phyloP scores from a whole-genome alignment of 306 rosid genomes.

The Mucuna pruriens region DNA sequence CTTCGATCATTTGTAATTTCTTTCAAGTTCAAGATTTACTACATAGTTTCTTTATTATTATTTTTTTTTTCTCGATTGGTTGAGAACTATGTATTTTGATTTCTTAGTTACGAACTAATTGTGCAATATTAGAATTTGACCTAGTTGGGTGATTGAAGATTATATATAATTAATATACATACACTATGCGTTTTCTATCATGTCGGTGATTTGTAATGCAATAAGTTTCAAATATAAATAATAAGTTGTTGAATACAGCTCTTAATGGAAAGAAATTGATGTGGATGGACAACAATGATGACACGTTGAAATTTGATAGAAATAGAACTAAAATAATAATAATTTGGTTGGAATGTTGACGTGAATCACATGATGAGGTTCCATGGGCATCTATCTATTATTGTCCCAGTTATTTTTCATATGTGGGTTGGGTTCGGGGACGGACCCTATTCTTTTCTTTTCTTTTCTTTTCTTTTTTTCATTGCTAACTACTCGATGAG shows the following conservation, averaged over 20 bases:
- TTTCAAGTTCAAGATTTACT: constrained; percentile 11
- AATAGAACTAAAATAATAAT: background rate
- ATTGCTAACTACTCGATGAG: background rate
- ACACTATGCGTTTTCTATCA: background rate
- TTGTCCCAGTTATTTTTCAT: background rate
- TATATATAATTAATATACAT: background rate
- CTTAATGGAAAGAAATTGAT: constrained; percentile 38
- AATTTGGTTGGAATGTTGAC: constrained; percentile 20
- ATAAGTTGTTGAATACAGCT: constrained; percentile 57
- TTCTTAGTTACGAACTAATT: constrained; percentile 36
- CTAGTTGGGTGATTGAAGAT: background rate
- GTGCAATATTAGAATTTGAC: constrained; percentile 48
- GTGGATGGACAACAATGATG: constrained; percentile 25
- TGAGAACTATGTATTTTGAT: background rate
- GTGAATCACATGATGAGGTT: constrained; percentile 17
- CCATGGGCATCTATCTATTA: background rate
- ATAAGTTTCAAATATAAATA: constrained; percentile 23
- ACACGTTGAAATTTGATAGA: background rate
- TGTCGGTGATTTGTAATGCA: constrained; percentile 53
- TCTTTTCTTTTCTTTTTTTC: background rate
- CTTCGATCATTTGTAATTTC: constrained; percentile 11
- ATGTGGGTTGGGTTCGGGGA: constrained; percentile 23
- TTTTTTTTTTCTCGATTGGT: background rate
- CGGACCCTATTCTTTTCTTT: constrained; percentile 9
- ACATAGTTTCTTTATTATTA: background rate